A percentile compares a stretch with the other conserved stretches of the same genome.
phyloP scores from a whole-genome alignment of 1,284 basidiomycete species.

The Ustilago tritici region DNA sequence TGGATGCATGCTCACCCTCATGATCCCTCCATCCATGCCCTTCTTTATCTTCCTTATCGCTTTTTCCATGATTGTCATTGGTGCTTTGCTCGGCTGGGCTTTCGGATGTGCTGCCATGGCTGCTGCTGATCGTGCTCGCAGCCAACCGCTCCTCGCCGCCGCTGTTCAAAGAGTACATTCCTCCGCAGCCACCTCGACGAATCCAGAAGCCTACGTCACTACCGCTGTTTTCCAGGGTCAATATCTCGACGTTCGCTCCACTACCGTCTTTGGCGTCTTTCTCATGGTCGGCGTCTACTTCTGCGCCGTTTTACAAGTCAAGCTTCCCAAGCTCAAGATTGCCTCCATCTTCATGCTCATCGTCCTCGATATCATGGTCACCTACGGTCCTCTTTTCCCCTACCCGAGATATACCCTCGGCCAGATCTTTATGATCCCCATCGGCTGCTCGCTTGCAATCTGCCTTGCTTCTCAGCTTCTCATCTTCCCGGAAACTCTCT shows the following conservation, averaged over 20 bases:
- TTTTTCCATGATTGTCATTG: conserved; percentile 74
- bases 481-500: conserved; percentile 81
- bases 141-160: conserved; percentile 73
- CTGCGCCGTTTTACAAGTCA: conserved; percentile 76
- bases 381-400: conserved; percentile 77
- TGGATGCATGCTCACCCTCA: conserved; percentile 55
- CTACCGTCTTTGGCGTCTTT: conserved; percentile 77
- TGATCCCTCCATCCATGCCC: conserved; percentile 66
- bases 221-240: conserved; percentile 76
- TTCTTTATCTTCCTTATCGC: conserved; percentile 69
- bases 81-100: conserved; percentile 80
- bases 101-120: conserved; percentile 80
- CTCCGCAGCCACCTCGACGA: conserved; percentile 59
- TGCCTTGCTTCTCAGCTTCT: conserved; percentile 72
- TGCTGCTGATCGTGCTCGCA: conserved; percentile 75
- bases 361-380: conserved; percentile 53
- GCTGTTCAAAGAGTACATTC: conserved; percentile 73
- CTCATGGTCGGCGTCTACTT: conserved; percentile 77
- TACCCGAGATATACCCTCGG: conserved; percentile 76
- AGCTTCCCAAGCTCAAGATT: conserved; percentile 76
- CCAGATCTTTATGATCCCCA: conserved; percentile 62
- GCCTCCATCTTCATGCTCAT: conserved; percentile 71
- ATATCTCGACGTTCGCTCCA: conserved; percentile 77
- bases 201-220: conserved; percentile 41
- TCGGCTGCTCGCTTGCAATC: conserved; percentile 51